Base-by-base conservation (phyloP, 1,139 yeast species). In the Candida albicans region DNA sequence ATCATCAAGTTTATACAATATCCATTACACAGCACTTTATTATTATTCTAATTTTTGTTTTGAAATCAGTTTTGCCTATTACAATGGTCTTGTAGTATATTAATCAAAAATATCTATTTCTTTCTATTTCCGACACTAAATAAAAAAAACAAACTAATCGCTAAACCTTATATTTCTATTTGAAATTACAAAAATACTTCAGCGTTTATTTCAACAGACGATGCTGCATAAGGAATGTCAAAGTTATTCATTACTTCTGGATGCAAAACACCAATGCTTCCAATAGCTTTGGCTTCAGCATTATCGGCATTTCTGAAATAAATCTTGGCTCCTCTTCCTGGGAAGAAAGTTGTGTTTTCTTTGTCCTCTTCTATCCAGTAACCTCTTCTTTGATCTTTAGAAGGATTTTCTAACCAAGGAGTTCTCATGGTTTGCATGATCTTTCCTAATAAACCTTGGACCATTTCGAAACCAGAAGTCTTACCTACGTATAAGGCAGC, bases 401-500 rank as follows among this genome's bases (percentile, higher is more conserved):
- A 53, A 27, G 82, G 79, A 49, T 81, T 76, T 53, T 79, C 83
- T 51, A 88, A 68, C 95, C 95, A 89, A 34, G 82, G 80, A 25
- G 95, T 83, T 74, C 97, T 86, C 74, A 93, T 79, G 63, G 96
- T 93, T 73, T 89, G 95, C 98, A 95, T 91, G 54, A 95, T 74
- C 60, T 95, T 88, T 56, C 96, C 98, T 50, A 95, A 76, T 53
- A 95, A 75, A 55, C 99, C 99, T 70, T 95, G 99, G 46, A 90
- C 89, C 53, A 75, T 76, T 69, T 95, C 99, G 61, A 95, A 95
- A 47, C 98, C 97, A 14, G 97, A 87, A 22, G 91, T 82, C 68
- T 90, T 91, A 57, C 99, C 98, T 14, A 95, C 96, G 58, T 83
- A 88, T 36, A 93, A 78, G 30, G 98, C 98, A 57, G 87, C 84